Evolutionary conservation across 78 protist species (phyloP), one percentile per base, ranked within the genome.

Genomic region (Pigoraptor vietnamica): DNA sequence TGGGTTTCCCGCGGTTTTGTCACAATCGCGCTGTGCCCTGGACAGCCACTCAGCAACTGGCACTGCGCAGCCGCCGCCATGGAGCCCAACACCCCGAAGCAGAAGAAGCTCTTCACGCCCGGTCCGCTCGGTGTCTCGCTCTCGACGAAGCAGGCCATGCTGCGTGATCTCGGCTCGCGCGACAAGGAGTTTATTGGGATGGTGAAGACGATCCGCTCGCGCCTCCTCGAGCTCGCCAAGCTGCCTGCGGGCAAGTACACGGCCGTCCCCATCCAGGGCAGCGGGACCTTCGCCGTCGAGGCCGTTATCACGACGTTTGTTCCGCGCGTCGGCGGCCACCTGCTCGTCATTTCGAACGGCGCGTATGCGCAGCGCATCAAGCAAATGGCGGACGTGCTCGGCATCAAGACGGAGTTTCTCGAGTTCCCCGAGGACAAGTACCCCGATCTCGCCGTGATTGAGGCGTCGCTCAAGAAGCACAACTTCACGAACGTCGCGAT

Each of bases 211-310:
- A 35, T 93, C 9, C 90, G 94, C 14, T 1, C 0, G 24, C 35
- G 79, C 24, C 81, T 93, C 1, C 91, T 93, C n/a, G 32, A 48
- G 35, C 79, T 90, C 36, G 94, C 94, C 2, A 88, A 25, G n/a
- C 87, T 89, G 29, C 2, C 40, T 23, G 6, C 35, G n/a, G 90
- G 23, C 32, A 88, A 37, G 37, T 86, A 24, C 82, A 90, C 94
- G 10, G 9, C 91, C 23, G 91, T 93, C 1, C 90, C 86, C 37
- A 10, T 93, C n/a, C 94, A 93, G 39, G 94, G 94, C 35, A 25
- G 81, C 87, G 94, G 94, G 39, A 55, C 93, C 29, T 90, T 90
- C 89, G 92, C 90, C 32, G 56, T 93, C 39, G 94, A 93, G 91
- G 56, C 89, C 81, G 90, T 90, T 37, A 0, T 88, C 38, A 24